A percentile compares a stretch with the other conserved stretches of the same genome.
These are phyloP conservation scores for Kodamaea nitidulidarum DNA, from an alignment of 805 yeast species.

Conservation along the genomic window DNA sequence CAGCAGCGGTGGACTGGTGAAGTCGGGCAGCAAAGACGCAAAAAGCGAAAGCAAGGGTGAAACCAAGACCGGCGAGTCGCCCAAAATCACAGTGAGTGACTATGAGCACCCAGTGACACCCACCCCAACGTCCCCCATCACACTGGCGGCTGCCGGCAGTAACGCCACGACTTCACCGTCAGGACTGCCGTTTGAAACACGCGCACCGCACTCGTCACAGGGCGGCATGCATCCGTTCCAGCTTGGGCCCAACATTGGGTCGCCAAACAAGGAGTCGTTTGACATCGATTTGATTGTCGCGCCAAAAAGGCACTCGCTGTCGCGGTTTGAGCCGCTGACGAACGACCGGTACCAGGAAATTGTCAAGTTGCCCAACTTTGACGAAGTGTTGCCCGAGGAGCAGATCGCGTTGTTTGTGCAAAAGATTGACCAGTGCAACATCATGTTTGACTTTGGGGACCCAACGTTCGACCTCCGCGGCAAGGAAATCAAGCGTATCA, in stretches of 20 bases:
- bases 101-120: slow-evolving; percentile 17
- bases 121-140: slow-evolving; percentile 23
- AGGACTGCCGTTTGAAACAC: slow-evolving; percentile 10
- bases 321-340: slow-evolving; percentile 77
- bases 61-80: slow-evolving; percentile 13
- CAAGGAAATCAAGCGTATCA: slow-evolving; percentile 83
- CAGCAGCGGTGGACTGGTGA: slow-evolving; percentile 24
- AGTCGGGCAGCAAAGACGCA: slow-evolving; percentile 9
- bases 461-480: slow-evolving; percentile 90
- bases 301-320: slow-evolving; percentile 89
- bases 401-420: slow-evolving; percentile 75
- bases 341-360: slow-evolving; percentile 41
- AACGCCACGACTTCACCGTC: slow-evolving; percentile 6
- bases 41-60: slow-evolving; percentile 2
- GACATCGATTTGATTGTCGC: slow-evolving; percentile 73
- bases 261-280: slow-evolving; percentile 61
- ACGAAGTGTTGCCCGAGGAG: slow-evolving; percentile 79
- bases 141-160: slow-evolving; percentile 10
- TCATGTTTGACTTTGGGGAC: slow-evolving; percentile 90
- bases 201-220: slow-evolving; percentile 13
- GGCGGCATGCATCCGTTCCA: slow-evolving; percentile 38
- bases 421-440: slow-evolving; percentile 91
- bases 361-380: slow-evolving; percentile 78
- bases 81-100: slow-evolving; percentile 19
- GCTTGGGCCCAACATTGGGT: slow-evolving; percentile 52